Evolutionary conservation across 2,329 filamentous ascomycete genomes (phyloP), one percentile per base, ranked within the genome.

Genomic region (Trichoderma arundinaceum): DNA sequence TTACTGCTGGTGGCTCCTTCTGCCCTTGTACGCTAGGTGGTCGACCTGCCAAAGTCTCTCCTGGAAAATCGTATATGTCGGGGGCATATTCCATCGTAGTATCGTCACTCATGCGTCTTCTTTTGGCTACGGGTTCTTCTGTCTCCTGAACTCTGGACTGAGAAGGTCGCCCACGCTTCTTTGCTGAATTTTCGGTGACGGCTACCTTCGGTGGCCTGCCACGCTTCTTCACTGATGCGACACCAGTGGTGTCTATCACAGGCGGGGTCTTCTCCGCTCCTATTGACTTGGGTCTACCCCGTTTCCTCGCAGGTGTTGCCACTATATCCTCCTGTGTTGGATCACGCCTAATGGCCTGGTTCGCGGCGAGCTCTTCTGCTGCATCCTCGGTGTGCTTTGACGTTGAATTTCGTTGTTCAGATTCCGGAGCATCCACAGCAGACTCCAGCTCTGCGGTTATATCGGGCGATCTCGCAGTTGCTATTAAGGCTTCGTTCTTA

Each of bases 201-300:
- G n/a, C n/a, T 33, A 12, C 32, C 17, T 48, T 66, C 17, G 60
- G 53, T 13, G 39, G 44, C 28, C 59, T 66, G 5, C 65, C 65
- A 54, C 53, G 65, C 28, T 57, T 59, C 52, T 59, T 64, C 7
- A 17, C 58, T 8, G 52, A 38, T 38, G 58, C 17, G 22, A 9
- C 13, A 17, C 12, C 35, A 44, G 51, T 8, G 17, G 22, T 19
- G n/a, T 43, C n/a, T 7, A 15, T 49, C n/a, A 53, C 38, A 22
- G 22, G 22, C 1, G 13, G 38, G 32, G 32, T 22, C 10, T 44
- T 39, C 15, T 46, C 52, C 13, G 19, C 17, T 7, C 52, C 13
- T 32, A 17, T 35, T 10, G 49, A 28, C 7, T 51, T 51, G 12
- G 28, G 64, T n/a, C 51, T 58, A 8, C 52, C 61, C 33, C 61